Conservation (phyloP, 2,329 filamentous ascomycete species). For the Monosporascus sp. region DNA sequence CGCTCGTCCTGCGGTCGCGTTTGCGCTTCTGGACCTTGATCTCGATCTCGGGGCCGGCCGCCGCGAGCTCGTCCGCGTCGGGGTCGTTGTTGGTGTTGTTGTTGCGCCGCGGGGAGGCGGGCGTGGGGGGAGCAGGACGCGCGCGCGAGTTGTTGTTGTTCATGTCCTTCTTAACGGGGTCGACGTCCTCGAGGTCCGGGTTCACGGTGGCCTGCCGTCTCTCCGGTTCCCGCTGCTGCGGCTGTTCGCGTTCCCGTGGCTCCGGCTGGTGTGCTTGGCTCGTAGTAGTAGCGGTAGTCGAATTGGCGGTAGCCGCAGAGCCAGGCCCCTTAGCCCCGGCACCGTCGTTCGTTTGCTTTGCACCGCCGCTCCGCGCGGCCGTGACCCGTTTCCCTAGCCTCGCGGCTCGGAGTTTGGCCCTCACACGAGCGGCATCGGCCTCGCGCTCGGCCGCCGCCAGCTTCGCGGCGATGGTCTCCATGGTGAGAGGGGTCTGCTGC, state of each 20-base stretch:
- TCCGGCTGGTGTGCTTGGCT: not conserved
- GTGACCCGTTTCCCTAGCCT: conserved; percentile 22
- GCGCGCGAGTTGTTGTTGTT: not conserved
- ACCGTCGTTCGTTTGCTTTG: no score
- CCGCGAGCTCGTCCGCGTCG: not conserved
- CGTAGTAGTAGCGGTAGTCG: not conserved
- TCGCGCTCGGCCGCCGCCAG: conserved; percentile 59
- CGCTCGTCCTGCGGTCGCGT: conserved; percentile 48
- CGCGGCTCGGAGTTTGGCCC: conserved; percentile 56
- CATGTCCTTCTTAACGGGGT: conserved; percentile 21
- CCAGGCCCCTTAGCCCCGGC: conserved; percentile 11
- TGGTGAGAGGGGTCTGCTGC: conserved; percentile 53
- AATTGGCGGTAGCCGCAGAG: conserved; percentile 21
- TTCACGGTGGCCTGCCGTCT: conserved; percentile 5
- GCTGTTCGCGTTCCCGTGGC: not conserved
- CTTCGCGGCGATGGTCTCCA: conserved; percentile 58
- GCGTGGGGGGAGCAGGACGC: not conserved
- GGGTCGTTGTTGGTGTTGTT: conserved; percentile 1
- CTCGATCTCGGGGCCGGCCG: not conserved
- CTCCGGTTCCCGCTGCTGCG: not conserved
- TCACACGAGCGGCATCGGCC: conserved; percentile 56
- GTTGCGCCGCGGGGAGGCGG: not conserved
- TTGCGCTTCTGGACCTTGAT: conserved; percentile 38
- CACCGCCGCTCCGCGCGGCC: not conserved
- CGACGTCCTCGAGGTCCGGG: conserved; percentile 13